Conservation (phyloP, 345 rosid species). For the Eucalyptus globulus region DNA sequence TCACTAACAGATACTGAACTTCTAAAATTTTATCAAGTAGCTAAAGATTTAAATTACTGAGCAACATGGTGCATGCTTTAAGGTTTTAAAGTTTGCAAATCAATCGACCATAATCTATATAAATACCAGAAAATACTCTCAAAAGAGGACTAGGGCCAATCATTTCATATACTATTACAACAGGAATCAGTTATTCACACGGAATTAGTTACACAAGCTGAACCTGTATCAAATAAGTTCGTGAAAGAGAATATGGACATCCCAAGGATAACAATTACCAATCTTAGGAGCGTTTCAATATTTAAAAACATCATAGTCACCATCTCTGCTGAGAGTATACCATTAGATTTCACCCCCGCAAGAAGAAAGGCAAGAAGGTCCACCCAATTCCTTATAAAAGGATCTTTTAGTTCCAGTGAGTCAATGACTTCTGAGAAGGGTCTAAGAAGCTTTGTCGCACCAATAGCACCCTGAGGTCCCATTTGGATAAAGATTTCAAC, state of each 20-base stretch:
- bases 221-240: not conserved
- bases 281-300: not conserved
- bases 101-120: not conserved
- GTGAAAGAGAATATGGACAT: not conserved
- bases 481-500: conserved; percentile 60
- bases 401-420: conserved; percentile 64
- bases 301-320: conserved; percentile 21
- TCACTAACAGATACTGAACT: not conserved
- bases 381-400: conserved; percentile 81
- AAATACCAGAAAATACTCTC: not conserved
- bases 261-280: not conserved
- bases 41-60: not conserved
- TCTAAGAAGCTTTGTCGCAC: conserved; percentile 81
- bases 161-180: not conserved
- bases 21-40: not conserved
- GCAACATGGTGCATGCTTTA: not conserved
- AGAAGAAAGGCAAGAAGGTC: conserved; percentile 92
- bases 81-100: not conserved
- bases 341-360: conserved; percentile 92
- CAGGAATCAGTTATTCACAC: not conserved
- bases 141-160: not conserved
- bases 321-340: conserved; percentile 97
- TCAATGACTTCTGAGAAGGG: conserved; percentile 88
- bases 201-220: not conserved
- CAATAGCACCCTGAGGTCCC: conserved; percentile 83